Evolutionary conservation across 768 basidiomycete genomes (phyloP).

Genomic region (Pholiota microspora): DNA sequence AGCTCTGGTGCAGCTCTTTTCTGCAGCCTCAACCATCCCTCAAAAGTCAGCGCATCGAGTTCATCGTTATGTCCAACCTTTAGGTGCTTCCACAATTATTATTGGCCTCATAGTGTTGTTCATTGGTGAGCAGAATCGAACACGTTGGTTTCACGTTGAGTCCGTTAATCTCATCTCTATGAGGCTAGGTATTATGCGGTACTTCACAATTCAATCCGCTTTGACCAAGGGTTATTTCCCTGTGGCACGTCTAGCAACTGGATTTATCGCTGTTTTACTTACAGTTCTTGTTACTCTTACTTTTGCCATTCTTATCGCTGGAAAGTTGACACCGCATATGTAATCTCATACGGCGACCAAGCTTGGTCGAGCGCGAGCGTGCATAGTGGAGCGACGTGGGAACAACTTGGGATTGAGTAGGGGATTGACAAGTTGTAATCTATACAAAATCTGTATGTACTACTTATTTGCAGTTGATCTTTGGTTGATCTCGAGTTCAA

Average conservation of each 20-base stretch:
- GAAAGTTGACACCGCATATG: slow-evolving; percentile 14
- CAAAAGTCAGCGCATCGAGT: slow-evolving; percentile 18
- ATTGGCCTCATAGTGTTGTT: slow-evolving; percentile 46
- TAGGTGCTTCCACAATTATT: slow-evolving; percentile 49
- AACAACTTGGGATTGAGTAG: too few species aligned
- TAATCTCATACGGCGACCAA: too few species aligned
- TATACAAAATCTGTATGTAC: too few species aligned
- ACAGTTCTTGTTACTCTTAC: slow-evolving; percentile 38
- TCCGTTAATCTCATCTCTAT: background rate
- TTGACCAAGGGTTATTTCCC: slow-evolving; percentile 52
- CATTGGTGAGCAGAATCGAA: too few species aligned
- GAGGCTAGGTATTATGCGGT: slow-evolving; percentile 44
- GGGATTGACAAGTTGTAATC: too few species aligned
- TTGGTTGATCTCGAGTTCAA: too few species aligned
- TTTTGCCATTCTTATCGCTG: slow-evolving; percentile 40
- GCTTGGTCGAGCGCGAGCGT: too few species aligned
- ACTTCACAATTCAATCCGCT: slow-evolving; percentile 50
- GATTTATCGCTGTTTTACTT: slow-evolving; percentile 38
- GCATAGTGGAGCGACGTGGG: too few species aligned
- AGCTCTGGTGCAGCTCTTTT: slow-evolving; percentile 60
- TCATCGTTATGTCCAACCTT: slow-evolving; percentile 41
- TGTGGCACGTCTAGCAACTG: slow-evolving; percentile 43
- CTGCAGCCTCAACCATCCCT: slow-evolving; percentile 26
- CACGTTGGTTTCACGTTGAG: too few species aligned
- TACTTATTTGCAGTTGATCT: too few species aligned